A percentile compares a stretch with the other conserved stretches of the same genome.
Conservation (phyloP, 2,329 filamentous ascomycete species). For the Xylaria sp. region DNA sequence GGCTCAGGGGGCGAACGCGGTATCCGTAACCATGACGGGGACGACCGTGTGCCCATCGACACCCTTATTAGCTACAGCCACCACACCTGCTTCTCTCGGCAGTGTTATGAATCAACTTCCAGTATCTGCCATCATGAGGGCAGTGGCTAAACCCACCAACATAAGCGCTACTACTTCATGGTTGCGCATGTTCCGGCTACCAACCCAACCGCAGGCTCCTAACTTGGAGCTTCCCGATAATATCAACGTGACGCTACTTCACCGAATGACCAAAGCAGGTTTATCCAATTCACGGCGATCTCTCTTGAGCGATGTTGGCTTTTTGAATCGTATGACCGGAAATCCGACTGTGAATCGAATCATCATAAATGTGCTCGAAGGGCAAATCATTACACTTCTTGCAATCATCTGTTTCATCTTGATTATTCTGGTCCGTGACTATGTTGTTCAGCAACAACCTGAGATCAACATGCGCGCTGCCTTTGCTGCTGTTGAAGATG, state of each 20-base stretch:
- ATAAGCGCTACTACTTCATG: constrained; percentile 50
- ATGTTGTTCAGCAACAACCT: constrained; percentile 97
- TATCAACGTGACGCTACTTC: constrained; percentile 42
- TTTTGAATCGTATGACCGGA: constrained; percentile 72
- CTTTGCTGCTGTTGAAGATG: constrained; percentile 63
- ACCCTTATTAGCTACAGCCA: constrained; percentile 53
- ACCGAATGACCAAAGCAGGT: constrained; percentile 38
- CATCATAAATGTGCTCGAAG: constrained; percentile 86
- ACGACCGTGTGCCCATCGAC: constrained; percentile 55
- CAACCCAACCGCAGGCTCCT: constrained; percentile 36
- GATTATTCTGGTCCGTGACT: constrained; percentile 96
- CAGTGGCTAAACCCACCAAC: constrained; percentile 50
- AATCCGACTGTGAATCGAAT: constrained; percentile 79
- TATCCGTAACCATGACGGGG: constrained; percentile 45
- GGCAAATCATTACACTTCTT: constrained; percentile 90
- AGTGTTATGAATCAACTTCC: constrained; percentile 53
- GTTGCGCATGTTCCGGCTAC: constrained; percentile 47
- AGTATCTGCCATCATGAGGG: constrained; percentile 44
- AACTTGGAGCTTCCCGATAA: constrained; percentile 37
- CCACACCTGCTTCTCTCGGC: constrained; percentile 54
- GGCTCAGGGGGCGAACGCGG: constrained; percentile 32
- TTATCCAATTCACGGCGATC: constrained; percentile 51
- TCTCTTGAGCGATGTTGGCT: constrained; percentile 67
- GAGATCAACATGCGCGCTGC: constrained; percentile 84
- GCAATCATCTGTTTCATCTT: constrained; percentile 95